A percentile compares a stretch with the other conserved stretches of the same genome.
Evolutionary conservation across 148 eudicot genomes (phyloP).

Genomic region (Beta vulgaris): DNA sequence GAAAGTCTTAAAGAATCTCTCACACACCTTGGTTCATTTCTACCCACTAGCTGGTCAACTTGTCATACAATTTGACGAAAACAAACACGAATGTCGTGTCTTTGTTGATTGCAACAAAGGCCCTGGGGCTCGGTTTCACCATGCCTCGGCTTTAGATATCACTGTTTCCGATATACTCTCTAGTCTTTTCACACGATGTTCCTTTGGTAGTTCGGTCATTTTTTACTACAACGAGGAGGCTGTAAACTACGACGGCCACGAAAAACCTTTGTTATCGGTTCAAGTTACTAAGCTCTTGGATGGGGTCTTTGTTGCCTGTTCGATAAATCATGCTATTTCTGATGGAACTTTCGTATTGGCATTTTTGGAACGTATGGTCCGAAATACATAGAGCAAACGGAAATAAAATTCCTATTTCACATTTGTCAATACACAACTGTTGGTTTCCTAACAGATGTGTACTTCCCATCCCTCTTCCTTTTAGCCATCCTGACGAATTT

Average conservation of each 20-base stretch:
- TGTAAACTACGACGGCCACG: slow-evolving; percentile 14
- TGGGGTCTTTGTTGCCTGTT: background rate
- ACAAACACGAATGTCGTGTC: background rate
- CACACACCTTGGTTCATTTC: background rate
- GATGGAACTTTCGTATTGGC: slow-evolving; percentile 22
- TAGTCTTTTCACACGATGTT: slow-evolving; percentile 2
- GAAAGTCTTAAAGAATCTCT: slow-evolving; percentile 8
- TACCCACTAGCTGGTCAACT: slow-evolving; percentile 2
- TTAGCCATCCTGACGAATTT: slow-evolving; percentile 11
- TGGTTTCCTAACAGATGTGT: slow-evolving; percentile 11
- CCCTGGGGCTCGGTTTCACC: background rate
- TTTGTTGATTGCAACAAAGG: slow-evolving; percentile 10
- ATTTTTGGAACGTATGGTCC: slow-evolving; percentile 19
- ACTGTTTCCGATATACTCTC: slow-evolving; percentile 8
- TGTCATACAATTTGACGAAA: background rate
- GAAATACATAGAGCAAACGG: background rate
- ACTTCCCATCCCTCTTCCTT: slow-evolving; percentile 21
- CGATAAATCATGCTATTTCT: slow-evolving; percentile 8
- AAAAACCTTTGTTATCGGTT: slow-evolving; percentile 9
- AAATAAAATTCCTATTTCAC: background rate
- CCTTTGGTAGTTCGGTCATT: slow-evolving; percentile 17
- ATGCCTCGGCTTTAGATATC: background rate
- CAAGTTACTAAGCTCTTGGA: slow-evolving; percentile 21
- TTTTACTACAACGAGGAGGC: slow-evolving; percentile 5
- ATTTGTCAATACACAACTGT: slow-evolving; percentile 11